phyloP scores from a whole-genome alignment of 805 yeast genomes.

The Jamesozyma lodderae region DNA sequence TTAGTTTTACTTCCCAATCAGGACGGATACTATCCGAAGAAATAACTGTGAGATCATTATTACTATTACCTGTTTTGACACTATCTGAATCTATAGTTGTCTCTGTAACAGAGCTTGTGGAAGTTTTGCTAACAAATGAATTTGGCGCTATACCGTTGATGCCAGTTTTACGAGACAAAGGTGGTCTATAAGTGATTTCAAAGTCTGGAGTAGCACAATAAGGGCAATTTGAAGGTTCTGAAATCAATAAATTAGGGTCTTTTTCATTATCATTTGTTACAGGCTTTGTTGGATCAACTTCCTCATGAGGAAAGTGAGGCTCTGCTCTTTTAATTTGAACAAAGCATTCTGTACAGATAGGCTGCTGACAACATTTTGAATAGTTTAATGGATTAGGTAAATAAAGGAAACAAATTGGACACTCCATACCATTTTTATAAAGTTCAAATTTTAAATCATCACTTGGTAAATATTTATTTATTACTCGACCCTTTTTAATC shows the following conservation, averaged over 20 bases:
- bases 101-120: background rate
- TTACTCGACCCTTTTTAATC: conserved; percentile 33
- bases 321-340: conserved; percentile 74
- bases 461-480: conserved; percentile 25
- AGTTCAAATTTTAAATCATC: conserved; percentile 43
- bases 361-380: conserved; percentile 85
- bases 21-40: conserved; percentile 82
- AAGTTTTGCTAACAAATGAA: conserved; percentile 18
- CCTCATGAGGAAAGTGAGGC: conserved; percentile 77
- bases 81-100: background rate
- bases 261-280: conserved; percentile 24
- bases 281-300: conserved; percentile 26
- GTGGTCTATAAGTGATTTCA: conserved; percentile 75
- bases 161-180: conserved; percentile 44
- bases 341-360: conserved; percentile 93
- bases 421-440: conserved; percentile 47
- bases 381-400: conserved; percentile 55
- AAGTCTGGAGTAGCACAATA: conserved; percentile 84
- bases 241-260: conserved; percentile 57
- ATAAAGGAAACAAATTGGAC: conserved; percentile 35
- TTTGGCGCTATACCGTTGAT: conserved; percentile 46
- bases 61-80: background rate
- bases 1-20: conserved; percentile 77
- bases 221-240: conserved; percentile 88
- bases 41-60: conserved; percentile 31